Evolutionary conservation across 768 basidiomycete genomes (phyloP).

Genomic region (Boletus sp.): DNA sequence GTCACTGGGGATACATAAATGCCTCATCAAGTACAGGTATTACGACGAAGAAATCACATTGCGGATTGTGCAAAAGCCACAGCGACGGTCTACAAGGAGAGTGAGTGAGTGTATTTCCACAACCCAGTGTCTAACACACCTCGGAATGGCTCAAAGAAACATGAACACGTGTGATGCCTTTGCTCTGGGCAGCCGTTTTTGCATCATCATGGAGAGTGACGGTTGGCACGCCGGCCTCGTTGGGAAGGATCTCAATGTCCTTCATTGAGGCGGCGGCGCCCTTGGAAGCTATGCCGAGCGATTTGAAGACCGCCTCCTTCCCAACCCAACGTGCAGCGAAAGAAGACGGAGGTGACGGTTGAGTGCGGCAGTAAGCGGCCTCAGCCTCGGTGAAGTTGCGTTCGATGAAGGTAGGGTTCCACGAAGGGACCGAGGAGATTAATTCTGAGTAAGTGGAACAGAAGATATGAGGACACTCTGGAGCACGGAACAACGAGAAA

Average conservation of each 20-base stretch:
- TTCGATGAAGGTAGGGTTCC: conserved; percentile 79
- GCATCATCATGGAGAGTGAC: conserved; percentile 81
- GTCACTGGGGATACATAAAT: conserved; percentile 1
- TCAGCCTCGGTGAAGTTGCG: conserved; percentile 95
- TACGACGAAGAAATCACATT: conserved; percentile 8
- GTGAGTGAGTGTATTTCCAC: conserved; percentile 13
- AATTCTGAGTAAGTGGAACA: conserved; percentile 54
- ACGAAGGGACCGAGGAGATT: conserved; percentile 87
- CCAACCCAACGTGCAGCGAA: conserved; percentile 97
- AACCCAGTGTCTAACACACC: conserved; percentile 42
- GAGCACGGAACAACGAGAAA: neutral
- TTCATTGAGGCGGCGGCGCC: conserved; percentile 95
- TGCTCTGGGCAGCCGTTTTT: conserved; percentile 61
- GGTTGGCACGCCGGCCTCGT: conserved; percentile 72
- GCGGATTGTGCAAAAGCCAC: conserved; percentile 85
- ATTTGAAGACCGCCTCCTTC: conserved; percentile 98
- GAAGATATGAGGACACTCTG: conserved; percentile 1
- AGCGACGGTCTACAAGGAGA: conserved; percentile 60
- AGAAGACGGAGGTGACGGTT: conserved; percentile 83
- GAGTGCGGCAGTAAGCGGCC: conserved; percentile 78
- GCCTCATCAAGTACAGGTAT: neutral
- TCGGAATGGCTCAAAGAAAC: conserved; percentile 93
- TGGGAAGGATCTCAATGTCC: conserved; percentile 92
- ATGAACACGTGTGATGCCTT: conserved; percentile 70
- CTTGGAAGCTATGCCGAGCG: conserved; percentile 82